A percentile compares a stretch with the other conserved stretches of the same genome.
Conservation (phyloP, 2,329 filamentous ascomycete species). For the Fusarium avenaceum region DNA sequence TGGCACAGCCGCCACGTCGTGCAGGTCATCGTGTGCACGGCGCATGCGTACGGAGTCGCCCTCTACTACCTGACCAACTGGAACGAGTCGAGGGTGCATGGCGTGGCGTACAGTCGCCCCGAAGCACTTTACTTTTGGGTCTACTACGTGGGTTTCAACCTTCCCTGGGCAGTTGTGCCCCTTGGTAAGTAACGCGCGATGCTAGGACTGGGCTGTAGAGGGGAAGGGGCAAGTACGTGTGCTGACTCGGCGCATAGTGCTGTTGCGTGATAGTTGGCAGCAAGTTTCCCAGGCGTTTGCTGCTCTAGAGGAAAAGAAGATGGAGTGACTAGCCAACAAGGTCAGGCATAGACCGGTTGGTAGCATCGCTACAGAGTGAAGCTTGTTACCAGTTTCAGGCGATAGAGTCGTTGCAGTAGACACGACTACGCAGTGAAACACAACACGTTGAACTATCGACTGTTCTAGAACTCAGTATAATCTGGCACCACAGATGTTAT, state of each 20-base stretch:
- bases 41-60: constrained; percentile 72
- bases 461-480: not conserved
- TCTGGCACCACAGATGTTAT: not conserved
- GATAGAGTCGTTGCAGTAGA: not conserved
- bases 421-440: constrained; percentile 1
- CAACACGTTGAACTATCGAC: not conserved
- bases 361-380: not conserved
- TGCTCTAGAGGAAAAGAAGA: constrained; percentile 46
- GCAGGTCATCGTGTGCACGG: constrained; percentile 65
- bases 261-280: constrained; percentile 52
- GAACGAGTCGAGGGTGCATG: constrained; percentile 61
- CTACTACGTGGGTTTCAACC: constrained; percentile 73
- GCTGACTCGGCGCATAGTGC: constrained; percentile 45
- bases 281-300: constrained; percentile 49
- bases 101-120: constrained; percentile 67
- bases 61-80: constrained; percentile 73
- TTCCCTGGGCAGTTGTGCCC: constrained; percentile 71
- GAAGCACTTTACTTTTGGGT: constrained; percentile 74
- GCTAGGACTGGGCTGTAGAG: not conserved
- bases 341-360: not conserved
- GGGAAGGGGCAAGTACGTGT: not conserved
- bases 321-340: constrained; percentile 22
- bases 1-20: constrained; percentile 64
- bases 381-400: constrained; percentile 2
- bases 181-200: constrained; percentile 58